Evolutionary conservation across 257 asterid species (phyloP).

Genomic region (Ajuga chamaepitys): DNA sequence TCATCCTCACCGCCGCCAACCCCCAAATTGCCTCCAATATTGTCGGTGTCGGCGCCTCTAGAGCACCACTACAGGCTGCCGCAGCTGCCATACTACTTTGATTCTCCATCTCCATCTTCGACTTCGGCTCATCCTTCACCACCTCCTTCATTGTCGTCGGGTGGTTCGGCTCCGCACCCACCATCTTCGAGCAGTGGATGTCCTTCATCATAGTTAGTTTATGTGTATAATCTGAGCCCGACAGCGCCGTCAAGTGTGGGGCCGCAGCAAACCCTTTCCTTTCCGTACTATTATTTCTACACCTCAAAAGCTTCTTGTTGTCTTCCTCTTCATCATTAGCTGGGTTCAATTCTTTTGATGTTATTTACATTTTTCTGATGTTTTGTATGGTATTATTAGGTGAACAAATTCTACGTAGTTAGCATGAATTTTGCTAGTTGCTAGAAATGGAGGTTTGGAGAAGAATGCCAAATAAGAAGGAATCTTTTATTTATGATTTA

Average conservation of each 20-base stretch:
- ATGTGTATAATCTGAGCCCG: constrained; percentile 33
- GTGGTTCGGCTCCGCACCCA: constrained; percentile 24
- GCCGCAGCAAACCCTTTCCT: constrained; percentile 40
- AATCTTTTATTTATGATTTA: too few species aligned
- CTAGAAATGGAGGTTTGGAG: too few species aligned
- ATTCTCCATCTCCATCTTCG: constrained; percentile 29
- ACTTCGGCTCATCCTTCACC: constrained; percentile 22
- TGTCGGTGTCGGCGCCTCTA: constrained; percentile 36
- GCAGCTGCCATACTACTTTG: constrained; percentile 23
- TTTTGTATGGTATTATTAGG: constrained; percentile 5
- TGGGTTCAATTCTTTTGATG: constrained; percentile 23
- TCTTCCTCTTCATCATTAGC: constrained; percentile 9
- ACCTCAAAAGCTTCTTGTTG: constrained; percentile 38
- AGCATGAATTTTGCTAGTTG: too few species aligned
- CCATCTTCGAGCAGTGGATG: not conserved
- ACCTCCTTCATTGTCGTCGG: too few species aligned
- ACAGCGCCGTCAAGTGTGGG: constrained; percentile 19
- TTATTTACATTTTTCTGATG: constrained; percentile 17
- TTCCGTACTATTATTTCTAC: constrained; percentile 66
- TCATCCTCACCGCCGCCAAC: constrained; percentile 27
- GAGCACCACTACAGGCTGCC: constrained; percentile 36
- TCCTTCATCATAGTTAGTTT: constrained; percentile 31
- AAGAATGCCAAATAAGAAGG: too few species aligned
- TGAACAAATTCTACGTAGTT: too few species aligned
- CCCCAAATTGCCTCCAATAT: constrained; percentile 19